phyloP scores from a whole-genome alignment of 2,329 filamentous ascomycete species.

The Fusarium domesticum region DNA sequence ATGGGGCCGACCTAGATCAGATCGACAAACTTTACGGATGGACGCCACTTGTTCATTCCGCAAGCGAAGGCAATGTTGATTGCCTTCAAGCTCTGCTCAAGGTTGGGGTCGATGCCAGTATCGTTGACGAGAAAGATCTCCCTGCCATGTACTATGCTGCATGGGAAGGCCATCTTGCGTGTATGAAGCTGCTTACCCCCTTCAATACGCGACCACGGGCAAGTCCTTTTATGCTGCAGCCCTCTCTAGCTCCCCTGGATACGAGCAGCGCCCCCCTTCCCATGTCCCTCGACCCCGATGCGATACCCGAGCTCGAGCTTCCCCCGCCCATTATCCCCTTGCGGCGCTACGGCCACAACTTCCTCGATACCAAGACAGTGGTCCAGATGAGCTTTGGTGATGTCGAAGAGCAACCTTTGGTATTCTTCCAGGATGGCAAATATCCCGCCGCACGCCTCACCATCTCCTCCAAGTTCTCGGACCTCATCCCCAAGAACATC shows the following conservation, averaged over 20 bases:
- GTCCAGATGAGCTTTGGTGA: slow-evolving; percentile 89
- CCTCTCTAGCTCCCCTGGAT: slow-evolving; percentile 42
- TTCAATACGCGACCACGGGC: slow-evolving; percentile 45
- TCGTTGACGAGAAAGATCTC: slow-evolving; percentile 86
- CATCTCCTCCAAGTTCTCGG: slow-evolving; percentile 93
- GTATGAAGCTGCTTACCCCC: slow-evolving; percentile 81
- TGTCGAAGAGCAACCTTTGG: slow-evolving; percentile 69
- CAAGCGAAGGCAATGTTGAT: slow-evolving; percentile 90
- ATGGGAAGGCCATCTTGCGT: slow-evolving; percentile 94
- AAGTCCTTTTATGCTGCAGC: slow-evolving; percentile 45
- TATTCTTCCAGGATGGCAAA: slow-evolving; percentile 97
- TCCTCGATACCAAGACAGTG: slow-evolving; percentile 95
- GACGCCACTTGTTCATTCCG: slow-evolving; percentile 94
- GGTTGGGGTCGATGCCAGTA: slow-evolving; percentile 72
- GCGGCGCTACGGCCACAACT: slow-evolving; percentile 94
- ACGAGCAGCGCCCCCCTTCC: slow-evolving; percentile 53
- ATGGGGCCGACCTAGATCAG: slow-evolving; percentile 87
- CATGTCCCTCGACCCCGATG: slow-evolving; percentile 75
- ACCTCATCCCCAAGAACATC: slow-evolving; percentile 94
- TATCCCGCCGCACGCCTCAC: slow-evolving; percentile 93
- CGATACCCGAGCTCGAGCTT: slow-evolving; percentile 86
- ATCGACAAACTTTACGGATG: slow-evolving; percentile 95
- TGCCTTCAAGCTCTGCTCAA: slow-evolving; percentile 81
- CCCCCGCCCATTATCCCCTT: slow-evolving; percentile 95
- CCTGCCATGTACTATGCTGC: slow-evolving; percentile 98